Evolutionary conservation across 2,329 filamentous ascomycete species (phyloP), one percentile per base, ranked within the genome.

Genomic region (Esteya vermicola): DNA sequence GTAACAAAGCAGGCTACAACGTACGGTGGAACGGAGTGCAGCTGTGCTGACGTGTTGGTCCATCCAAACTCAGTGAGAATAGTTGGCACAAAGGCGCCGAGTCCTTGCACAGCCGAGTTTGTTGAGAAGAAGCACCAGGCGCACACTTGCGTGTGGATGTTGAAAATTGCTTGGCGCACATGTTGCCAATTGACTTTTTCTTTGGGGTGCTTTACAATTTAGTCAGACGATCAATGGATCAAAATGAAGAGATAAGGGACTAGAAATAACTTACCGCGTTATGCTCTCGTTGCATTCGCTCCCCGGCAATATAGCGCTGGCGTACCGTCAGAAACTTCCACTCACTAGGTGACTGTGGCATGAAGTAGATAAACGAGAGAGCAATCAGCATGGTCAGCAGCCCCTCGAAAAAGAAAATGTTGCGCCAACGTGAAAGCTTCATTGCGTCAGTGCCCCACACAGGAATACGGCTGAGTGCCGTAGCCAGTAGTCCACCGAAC

Each of bases 401-500:
- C 1, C 72, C 73, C 51, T 77, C 72, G 43, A 78, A 75, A 56
- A 77, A 75, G 59, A 77, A 77, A 47, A 78, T 78, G 52, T 71
- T 71, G 44, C 67, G 61, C 69, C 69, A 72, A n/a, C 28, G 28
- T 6, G 13, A 31, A 9, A 31, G 16, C 28, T 50, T 57, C 43
- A 58, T 58, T 3, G 54, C 45, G 0, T 52, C 55, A 7, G 57
- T 50, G 1, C 72, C 71, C 68, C 69, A 76, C 26, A 56, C 50
- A 6, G 70, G 70, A 33, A 76, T 67, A 7, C 51, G 59, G 16
- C 30, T 61, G 37, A 71, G 59, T 36, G 64, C 69, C 7, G 68
- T 67, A 2, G 70, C 71, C 1, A 75, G 56, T 5, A 76, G 57
- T 1, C 71, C 71, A 16, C 70, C 72, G 43, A n/a, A n/a, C n/a